Base-by-base conservation (phyloP, 2,329 filamentous ascomycete species). In the Cladosporium sp. region DNA sequence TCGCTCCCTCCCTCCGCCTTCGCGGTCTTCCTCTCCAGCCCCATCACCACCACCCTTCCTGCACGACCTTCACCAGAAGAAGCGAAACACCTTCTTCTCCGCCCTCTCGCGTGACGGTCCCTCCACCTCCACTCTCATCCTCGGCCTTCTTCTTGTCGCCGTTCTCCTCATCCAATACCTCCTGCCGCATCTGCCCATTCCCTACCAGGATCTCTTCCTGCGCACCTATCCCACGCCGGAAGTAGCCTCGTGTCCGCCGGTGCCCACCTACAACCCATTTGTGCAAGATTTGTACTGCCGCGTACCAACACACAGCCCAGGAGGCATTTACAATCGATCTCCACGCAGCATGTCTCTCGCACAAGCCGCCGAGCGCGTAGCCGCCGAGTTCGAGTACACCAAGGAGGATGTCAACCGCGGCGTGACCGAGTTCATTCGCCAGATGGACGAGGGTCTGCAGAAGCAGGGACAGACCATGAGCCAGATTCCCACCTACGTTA, bases 401-500 rank as follows among this genome's bases (percentile, higher is more conserved):
- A 85, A 92, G 73, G 87, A 89, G 63, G 86, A 93, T 79, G 86
- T 97, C 75, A 92, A 92, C 78, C 87, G 85, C 74, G 91, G 88
- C 70, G 93, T 97, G 68, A 83, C 87, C 70, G 93, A 97, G 78
- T 99, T 97, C 76, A 86, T 97, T 71, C 83, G 84, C 68, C 89
- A 98, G 82, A 93, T 97, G 89, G 91, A 90, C 70, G 91, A 96
- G 83, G 95, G 95, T 32, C 82, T 98, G 71, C 81, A 87, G 67
- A 88, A 89, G 74, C 88, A 93, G 73, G 90, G 89, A 68, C 90
- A 92, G 36, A 93, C 90, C 72, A 81, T 99, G 82, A 94, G 91
- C 81, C 95, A 98, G 82, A 98, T 99, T 75, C 95, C 95, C 8
- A 97, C 93, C 51, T 99, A 97, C 80, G 94, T 99, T 71, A 98